Percentiles rank a stretch among this genome's conserved stretches.
phyloP scores from a whole-genome alignment of 495 filamentous ascomycete species.

The Echria macrotheca region DNA sequence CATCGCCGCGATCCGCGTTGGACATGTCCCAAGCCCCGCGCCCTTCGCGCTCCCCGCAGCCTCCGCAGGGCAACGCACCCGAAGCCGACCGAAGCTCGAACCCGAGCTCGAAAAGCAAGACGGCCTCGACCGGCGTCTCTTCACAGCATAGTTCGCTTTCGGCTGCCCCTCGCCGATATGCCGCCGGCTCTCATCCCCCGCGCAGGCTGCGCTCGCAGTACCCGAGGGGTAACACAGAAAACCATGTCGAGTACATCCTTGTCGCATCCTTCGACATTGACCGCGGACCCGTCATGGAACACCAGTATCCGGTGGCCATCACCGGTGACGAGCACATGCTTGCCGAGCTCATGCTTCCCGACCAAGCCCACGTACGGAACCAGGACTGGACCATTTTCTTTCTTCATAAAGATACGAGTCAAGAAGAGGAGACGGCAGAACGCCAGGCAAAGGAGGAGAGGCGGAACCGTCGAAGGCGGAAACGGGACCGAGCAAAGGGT shows the following conservation, averaged over 20 bases:
- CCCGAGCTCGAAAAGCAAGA: conserved; percentile 52
- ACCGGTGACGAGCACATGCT: conserved; percentile 97
- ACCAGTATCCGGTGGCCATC: conserved; percentile 90
- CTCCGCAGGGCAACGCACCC: conserved; percentile 27
- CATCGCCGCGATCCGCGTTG: conserved; percentile 49
- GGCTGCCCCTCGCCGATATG: conserved; percentile 37
- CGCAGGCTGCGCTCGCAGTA: conserved; percentile 76
- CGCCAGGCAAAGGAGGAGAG: conserved; percentile 48
- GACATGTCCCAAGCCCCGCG: conserved; percentile 46
- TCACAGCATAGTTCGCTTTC: conserved; percentile 50
- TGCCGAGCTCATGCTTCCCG: conserved; percentile 96
- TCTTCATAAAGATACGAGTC: conserved; percentile 84
- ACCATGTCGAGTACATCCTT: conserved; percentile 98
- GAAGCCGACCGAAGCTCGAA: conserved; percentile 47
- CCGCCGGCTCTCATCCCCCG: conserved; percentile 34
- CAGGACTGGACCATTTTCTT: conserved; percentile 99
- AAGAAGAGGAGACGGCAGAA: conserved; percentile 67
- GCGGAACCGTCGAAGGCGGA: conserved; percentile 36
- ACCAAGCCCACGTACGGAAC: conserved; percentile 89
- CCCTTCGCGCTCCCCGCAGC: conserved; percentile 49
- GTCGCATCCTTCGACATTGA: conserved; percentile 98
- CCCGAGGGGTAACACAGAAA: conserved; percentile 68
- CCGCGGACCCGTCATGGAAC: conserved; percentile 94
- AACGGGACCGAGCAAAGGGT: conserved; percentile 46
- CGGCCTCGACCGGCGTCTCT: conserved; percentile 46